A percentile compares a stretch with the other conserved stretches of the same genome.
Conservation (phyloP, 2,329 filamentous ascomycete genomes). For the Phyllosticta capitalensis region DNA sequence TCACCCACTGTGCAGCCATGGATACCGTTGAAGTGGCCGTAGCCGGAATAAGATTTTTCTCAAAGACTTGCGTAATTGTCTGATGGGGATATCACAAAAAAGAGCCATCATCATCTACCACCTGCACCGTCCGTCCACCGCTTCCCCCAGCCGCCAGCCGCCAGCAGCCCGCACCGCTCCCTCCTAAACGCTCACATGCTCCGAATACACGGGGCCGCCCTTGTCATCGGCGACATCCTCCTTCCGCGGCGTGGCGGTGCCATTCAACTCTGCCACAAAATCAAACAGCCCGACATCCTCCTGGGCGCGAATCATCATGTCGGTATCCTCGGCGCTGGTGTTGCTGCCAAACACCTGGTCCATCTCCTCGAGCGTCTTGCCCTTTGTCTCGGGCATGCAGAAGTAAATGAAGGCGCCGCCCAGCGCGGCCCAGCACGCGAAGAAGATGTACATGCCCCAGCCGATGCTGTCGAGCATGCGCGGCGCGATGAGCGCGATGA, state of each 20-base stretch:
- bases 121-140: neutral
- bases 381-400: conserved; percentile 25
- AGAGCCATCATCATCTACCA: neutral
- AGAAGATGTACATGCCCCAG: conserved; percentile 30
- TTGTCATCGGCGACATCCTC: neutral
- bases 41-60: too few species aligned
- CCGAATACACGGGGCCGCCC: neutral
- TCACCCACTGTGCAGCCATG: too few species aligned
- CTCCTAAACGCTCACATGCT: neutral
- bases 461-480: conserved; percentile 50
- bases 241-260: neutral
- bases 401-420: conserved; percentile 16
- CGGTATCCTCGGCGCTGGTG: neutral
- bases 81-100: neutral
- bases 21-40: too few species aligned
- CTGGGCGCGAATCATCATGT: neutral
- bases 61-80: too few species aligned
- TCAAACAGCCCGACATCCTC: neutral
- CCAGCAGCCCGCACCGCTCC: neutral
- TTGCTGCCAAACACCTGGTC: conserved; percentile 18
- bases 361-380: conserved; percentile 23
- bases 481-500: conserved; percentile 55
- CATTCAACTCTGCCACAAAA: neutral
- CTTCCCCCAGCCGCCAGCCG: too few species aligned
- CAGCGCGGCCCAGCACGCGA: conserved; percentile 20